Conservation (phyloP, 2,329 filamentous ascomycete genomes). For the Aspergillus niger region DNA sequence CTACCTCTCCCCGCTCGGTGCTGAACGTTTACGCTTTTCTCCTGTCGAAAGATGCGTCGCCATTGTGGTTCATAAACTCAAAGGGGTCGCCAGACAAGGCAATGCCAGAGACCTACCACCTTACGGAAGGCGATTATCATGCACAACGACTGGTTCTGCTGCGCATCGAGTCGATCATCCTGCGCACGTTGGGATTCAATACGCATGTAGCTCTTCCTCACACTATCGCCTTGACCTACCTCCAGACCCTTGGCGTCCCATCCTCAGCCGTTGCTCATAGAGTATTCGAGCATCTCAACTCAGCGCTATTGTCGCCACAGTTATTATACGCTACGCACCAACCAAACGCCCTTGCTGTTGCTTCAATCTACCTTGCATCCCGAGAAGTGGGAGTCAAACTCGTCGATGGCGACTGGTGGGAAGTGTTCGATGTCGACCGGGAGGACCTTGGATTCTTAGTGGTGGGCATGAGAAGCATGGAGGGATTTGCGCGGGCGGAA, state of each 20-base stretch:
- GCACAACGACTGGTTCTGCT: slow-evolving; percentile 66
- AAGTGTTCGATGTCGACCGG: slow-evolving; percentile 92
- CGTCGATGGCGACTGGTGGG: slow-evolving; percentile 91
- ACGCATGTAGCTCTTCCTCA: slow-evolving; percentile 85
- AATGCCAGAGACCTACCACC: slow-evolving; percentile 63
- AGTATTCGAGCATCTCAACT: slow-evolving; percentile 79
- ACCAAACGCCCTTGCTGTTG: slow-evolving; percentile 78
- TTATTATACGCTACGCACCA: slow-evolving; percentile 90
- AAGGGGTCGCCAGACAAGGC: slow-evolving; percentile 30
- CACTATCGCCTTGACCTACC: slow-evolving; percentile 83
- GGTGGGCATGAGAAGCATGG: slow-evolving; percentile 78
- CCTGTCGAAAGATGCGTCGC: slow-evolving; percentile 59
- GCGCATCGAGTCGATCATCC: slow-evolving; percentile 73
- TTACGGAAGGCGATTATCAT: slow-evolving; percentile 73
- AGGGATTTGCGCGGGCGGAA: slow-evolving; percentile 66
- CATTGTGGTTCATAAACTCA: slow-evolving; percentile 49
- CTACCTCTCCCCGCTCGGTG: slow-evolving; percentile 75
- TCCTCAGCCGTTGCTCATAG: slow-evolving; percentile 61
- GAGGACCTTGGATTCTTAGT: slow-evolving; percentile 94
- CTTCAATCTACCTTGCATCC: slow-evolving; percentile 87
- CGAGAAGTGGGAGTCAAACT: slow-evolving; percentile 74
- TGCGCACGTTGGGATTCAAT: slow-evolving; percentile 76
- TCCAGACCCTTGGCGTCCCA: slow-evolving; percentile 80
- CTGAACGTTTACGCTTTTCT: slow-evolving; percentile 86
- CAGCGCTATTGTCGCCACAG: slow-evolving; percentile 82